Percentiles rank a stretch among this genome's conserved stretches.
Conservation (phyloP, 2,329 filamentous ascomycete genomes). For the Phaeosphaeria sp. region DNA sequence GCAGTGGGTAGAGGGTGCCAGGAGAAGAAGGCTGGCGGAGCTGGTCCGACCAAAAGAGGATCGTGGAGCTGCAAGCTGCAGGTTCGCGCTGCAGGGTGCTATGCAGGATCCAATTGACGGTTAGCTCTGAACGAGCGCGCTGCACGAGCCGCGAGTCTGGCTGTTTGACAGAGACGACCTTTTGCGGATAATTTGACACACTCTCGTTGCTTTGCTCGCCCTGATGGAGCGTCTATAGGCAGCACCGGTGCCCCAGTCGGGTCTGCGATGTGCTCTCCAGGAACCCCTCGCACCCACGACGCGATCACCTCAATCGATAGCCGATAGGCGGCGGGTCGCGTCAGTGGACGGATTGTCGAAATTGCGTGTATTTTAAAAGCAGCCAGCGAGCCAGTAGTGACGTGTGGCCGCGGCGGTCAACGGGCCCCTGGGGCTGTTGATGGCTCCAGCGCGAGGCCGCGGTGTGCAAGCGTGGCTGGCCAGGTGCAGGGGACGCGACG, state of each 20-base stretch:
- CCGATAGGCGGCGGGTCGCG: constrained; percentile 35
- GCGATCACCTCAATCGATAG: constrained; percentile 25
- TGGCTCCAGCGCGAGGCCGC: constrained; percentile 19
- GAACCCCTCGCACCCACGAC: constrained; percentile 26
- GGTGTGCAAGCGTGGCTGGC: too few species aligned
- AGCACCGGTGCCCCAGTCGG: constrained; percentile 18
- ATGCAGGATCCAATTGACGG: constrained; percentile 38
- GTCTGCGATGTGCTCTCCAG: constrained; percentile 27
- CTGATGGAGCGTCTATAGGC: constrained; percentile 18
- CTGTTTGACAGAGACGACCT: constrained; percentile 12
- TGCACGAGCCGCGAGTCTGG: constrained; percentile 34
- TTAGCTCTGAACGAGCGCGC: constrained; percentile 25
- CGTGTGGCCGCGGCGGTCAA: constrained; percentile 13
- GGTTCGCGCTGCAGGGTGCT: constrained; percentile 37
- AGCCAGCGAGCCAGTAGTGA: constrained; percentile 42
- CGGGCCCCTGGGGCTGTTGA: constrained; percentile 10
- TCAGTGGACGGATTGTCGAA: constrained; percentile 29
- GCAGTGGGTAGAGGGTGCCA: constrained; percentile 36
- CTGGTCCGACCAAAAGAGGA: constrained; percentile 32
- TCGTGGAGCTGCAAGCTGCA: constrained; percentile 41
- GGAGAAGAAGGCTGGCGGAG: constrained; percentile 29
- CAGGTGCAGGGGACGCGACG: not conserved
- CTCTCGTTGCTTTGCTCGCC: constrained; percentile 15
- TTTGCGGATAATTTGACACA: constrained; percentile 17
- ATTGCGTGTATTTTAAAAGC: constrained; percentile 36